phyloP scores from a whole-genome alignment of 257 asterid genomes.

The Solanum raphanifolium region DNA sequence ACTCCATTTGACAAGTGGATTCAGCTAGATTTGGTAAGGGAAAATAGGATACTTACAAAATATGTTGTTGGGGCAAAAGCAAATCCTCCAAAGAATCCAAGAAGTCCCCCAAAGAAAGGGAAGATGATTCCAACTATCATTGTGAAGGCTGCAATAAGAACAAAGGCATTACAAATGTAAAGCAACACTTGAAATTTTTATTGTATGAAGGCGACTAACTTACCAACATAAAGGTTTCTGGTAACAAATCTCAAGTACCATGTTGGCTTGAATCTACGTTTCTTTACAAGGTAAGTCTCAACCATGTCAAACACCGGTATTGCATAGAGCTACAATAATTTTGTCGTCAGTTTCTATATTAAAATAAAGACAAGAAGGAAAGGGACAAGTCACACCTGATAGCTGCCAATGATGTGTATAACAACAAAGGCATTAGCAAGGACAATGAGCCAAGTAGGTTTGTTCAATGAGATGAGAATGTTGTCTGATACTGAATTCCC shows the following conservation, averaged over 20 bases:
- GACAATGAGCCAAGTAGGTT: constrained; percentile 82
- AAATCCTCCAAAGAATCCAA: constrained; percentile 40
- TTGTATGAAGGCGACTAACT: background rate
- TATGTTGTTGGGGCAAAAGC: constrained; percentile 42
- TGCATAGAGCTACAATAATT: constrained; percentile 15
- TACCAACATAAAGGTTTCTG: constrained; percentile 26
- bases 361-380: constrained; percentile 11
- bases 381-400: constrained; percentile 45
- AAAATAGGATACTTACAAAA: constrained; percentile 16
- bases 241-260: constrained; percentile 17
- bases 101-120: constrained; percentile 40
- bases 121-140: constrained; percentile 25
- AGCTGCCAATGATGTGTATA: constrained; percentile 88
- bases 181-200: too few relatives aligned
- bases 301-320: constrained; percentile 45
- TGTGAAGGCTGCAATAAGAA: constrained; percentile 2
- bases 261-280: constrained; percentile 24
- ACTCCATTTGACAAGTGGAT: too few relatives aligned
- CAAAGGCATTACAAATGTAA: background rate
- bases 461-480: constrained; percentile 43
- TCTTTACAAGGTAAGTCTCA: constrained; percentile 34
- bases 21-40: background rate
- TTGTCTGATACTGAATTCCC: constrained; percentile 62
- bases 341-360: constrained; percentile 7
- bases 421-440: constrained; percentile 87